These are phyloP conservation scores for Pulveroboletus frians DNA, from an alignment of 768 basidiomycete genomes.

Conservation along the genomic window DNA sequence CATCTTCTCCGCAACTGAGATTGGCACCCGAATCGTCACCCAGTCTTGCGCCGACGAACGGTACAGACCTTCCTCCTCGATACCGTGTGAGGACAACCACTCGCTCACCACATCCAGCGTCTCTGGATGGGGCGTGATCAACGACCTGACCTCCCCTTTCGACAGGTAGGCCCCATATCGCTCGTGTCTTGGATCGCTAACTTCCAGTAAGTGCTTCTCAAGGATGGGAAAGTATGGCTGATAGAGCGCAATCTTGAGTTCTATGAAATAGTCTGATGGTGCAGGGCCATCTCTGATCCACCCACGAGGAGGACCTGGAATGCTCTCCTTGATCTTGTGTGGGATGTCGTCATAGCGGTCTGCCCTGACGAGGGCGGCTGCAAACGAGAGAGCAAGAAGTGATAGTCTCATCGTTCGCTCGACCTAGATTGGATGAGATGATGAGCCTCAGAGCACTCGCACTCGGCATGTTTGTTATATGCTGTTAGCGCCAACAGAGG, in stretches of 20 bases:
- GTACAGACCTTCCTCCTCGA: slow-evolving; percentile 41
- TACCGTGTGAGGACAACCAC: slow-evolving; percentile 57
- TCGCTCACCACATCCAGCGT: slow-evolving; percentile 50
- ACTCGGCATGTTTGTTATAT: slow-evolving; percentile 8
- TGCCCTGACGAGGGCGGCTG: slow-evolving; percentile 11
- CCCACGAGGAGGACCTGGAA: slow-evolving; percentile 39
- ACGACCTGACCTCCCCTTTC: slow-evolving; percentile 57
- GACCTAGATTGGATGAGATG: not conserved
- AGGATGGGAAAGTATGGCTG: slow-evolving; percentile 47
- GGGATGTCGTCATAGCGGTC: slow-evolving; percentile 8
- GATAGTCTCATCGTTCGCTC: slow-evolving; percentile 9
- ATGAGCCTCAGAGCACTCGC: not conserved
- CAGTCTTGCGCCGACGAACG: slow-evolving; percentile 68
- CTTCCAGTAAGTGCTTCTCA: slow-evolving; percentile 50
- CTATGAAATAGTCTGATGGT: slow-evolving; percentile 41
- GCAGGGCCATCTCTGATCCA: slow-evolving; percentile 45
- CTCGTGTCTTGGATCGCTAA: slow-evolving; percentile 51
- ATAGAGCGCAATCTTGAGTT: slow-evolving; percentile 54
- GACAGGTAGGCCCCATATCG: slow-evolving; percentile 56
- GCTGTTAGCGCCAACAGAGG: not conserved
- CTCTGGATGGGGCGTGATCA: slow-evolving; percentile 53
- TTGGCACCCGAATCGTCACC: slow-evolving; percentile 55
- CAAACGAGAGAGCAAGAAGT: slow-evolving; percentile 12
- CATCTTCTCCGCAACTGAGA: slow-evolving; percentile 61
- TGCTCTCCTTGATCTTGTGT: slow-evolving; percentile 45